Percentiles rank a stretch among this genome's conserved stretches.
These are phyloP conservation scores for Bryum argenteum DNA, from an alignment of 225 moss, liverwort and hornwort genomes.

Conservation along the genomic window DNA sequence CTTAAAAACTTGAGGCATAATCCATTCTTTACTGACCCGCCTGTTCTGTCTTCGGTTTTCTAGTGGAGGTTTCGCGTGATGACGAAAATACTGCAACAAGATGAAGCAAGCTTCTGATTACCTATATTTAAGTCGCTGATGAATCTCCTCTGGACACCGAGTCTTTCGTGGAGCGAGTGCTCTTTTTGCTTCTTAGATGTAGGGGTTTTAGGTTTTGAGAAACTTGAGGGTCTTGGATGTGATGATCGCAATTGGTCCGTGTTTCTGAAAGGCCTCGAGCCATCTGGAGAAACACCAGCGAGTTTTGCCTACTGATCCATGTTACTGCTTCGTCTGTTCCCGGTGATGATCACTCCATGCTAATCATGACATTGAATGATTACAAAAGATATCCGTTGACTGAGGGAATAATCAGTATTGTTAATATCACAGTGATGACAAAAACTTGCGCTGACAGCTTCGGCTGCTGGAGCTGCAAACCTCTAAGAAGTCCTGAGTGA, in stretches of 20 bases:
- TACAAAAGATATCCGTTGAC: conserved; percentile 50
- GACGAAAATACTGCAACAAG: conserved; percentile 61
- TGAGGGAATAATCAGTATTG: conserved; percentile 18
- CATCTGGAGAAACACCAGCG: conserved; percentile 51
- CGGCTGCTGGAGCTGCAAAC: conserved; percentile 32
- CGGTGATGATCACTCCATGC: conserved; percentile 41
- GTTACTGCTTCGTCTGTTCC: not conserved
- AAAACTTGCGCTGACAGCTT: conserved; percentile 10
- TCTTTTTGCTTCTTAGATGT: too few relatives aligned
- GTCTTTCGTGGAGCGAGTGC: too few relatives aligned
- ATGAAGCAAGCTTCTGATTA: conserved; percentile 57
- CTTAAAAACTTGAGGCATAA: conserved; percentile 58
- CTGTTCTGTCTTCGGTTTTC: rapidly evolving
- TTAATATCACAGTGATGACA: conserved; percentile 11
- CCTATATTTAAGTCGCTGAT: conserved; percentile 68
- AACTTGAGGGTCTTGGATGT: not conserved
- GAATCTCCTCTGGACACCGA: conserved; percentile 29
- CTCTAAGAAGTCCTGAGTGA: conserved; percentile 48
- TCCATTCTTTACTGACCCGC: conserved; percentile 63
- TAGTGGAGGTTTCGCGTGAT: conserved; percentile 41
- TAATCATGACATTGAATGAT: conserved; percentile 47
- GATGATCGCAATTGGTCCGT: conserved; percentile 73
- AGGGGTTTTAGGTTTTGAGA: too few relatives aligned
- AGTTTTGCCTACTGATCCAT: conserved; percentile 59
- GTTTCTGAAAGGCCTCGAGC: conserved; percentile 52